Base-by-base conservation (phyloP, 192 early-diverging fungal species). In the Backusella luteola region DNA sequence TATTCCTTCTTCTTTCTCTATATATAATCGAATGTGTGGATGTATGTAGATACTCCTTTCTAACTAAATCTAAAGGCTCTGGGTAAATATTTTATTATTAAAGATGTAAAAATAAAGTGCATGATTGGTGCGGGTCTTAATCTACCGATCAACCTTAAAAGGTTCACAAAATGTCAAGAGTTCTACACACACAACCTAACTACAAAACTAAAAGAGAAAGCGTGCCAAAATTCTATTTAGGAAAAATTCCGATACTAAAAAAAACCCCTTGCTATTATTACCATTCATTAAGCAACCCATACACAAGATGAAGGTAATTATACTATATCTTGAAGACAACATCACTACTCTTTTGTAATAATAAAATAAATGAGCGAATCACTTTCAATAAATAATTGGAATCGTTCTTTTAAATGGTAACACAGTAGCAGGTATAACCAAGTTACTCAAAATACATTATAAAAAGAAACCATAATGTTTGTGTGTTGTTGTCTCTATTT, bases 131-230 rank as follows among this genome's bases (percentile, higher is more conserved):
- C 56, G 56, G 56, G 56, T 4, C n/a, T 63, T 63, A 29, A 63
- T 29, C 9, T 63, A 63, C 56, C 56, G 56, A 63, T 63, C 56
- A 63, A 63, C 56, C 56, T 63, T 63, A 63, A 63, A 63, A 63
- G 12, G 26, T 29, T 63, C 12, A 63, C 56, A 63, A 63, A 29
- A 26, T 63, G 56, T 63, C 56, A 59, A 59, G 53, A 59, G 53
- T 59, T 26, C 53, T 23, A 59, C 53, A 53, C 52, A 53, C 52
- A 59, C 19, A 49, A 49, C 1, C n/a, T 49, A 4, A 49, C 19
- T n/a, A 49, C 15, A 6, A 6, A 49, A 49, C 15, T 23, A 56
- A 56, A 56, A 56, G 21, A 29, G 1, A 59, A 29, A 63, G 26
- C 56, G 29, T 29, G 56, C 12, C 12, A 6, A 7, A 63, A 29